A percentile compares a stretch with the other conserved stretches of the same genome.
phyloP scores from a whole-genome alignment of 768 basidiomycete genomes.

The Pseudohyphozyma bogoriensis region DNA sequence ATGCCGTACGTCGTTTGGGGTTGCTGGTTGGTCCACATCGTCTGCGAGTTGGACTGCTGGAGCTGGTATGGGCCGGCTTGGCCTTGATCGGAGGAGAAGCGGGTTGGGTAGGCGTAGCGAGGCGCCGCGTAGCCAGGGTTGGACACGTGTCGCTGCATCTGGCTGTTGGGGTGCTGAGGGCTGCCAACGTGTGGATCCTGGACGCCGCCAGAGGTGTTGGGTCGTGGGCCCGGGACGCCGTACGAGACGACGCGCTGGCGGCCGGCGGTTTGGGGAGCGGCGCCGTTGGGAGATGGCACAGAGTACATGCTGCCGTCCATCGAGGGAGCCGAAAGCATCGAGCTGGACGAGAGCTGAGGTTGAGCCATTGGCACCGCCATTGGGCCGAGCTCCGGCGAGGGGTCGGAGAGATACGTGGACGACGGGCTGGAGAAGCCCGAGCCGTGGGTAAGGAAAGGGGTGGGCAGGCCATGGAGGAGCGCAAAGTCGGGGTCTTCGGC shows the following conservation, averaged over 20 bases:
- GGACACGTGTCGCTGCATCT: neutral
- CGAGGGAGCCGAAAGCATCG: constrained; percentile 11
- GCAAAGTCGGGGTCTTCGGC: neutral
- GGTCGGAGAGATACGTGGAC: constrained; percentile 24
- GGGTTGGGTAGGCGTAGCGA: constrained; percentile 22
- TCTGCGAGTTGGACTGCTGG: neutral
- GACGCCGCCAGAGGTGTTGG: neutral
- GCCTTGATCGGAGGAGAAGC: constrained; percentile 2
- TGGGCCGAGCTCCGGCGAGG: constrained; percentile 11
- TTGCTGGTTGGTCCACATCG: constrained; percentile 1
- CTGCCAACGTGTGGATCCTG: neutral
- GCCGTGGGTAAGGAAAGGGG: neutral
- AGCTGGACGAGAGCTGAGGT: constrained; percentile 3
- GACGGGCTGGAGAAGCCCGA: constrained; percentile 16
- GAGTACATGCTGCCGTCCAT: constrained; percentile 17
- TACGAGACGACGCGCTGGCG: constrained; percentile 13
- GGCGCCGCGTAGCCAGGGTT: neutral
- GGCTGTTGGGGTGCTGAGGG: neutral
- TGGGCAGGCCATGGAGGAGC: neutral
- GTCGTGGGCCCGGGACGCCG: neutral
- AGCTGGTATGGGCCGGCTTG: neutral
- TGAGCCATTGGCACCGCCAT: no score
- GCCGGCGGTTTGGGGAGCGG: neutral
- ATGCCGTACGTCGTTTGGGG: neutral
- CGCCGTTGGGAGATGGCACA: neutral